Conservation (phyloP, 1,139 yeast genomes). For the Geotrichum cucujoidarum region DNA sequence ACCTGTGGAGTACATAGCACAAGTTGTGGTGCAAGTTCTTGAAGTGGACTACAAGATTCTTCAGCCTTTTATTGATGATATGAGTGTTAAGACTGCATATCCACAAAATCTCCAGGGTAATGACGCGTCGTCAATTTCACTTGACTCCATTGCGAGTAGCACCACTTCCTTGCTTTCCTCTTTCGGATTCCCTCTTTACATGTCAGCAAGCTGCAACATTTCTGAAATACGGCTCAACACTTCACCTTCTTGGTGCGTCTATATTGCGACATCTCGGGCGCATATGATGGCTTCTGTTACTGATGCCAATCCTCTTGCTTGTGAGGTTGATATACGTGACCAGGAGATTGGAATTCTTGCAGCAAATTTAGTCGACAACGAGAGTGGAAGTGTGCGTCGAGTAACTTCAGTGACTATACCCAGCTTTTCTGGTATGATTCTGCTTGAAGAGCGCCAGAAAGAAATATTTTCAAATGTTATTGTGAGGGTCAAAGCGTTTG, state of each 20-base stretch:
- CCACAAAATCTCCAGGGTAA: background rate
- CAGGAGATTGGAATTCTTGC: conserved; percentile 16
- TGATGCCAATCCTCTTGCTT: conserved; percentile 1
- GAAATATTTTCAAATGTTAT: conserved; percentile 6
- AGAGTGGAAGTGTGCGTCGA: conserved; percentile 14
- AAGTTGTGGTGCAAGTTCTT: conserved; percentile 11
- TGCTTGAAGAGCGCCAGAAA: conserved; percentile 6
- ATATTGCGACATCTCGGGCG: conserved; percentile 12
- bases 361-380: conserved; percentile 10
- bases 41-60: conserved; percentile 15
- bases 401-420: conserved; percentile 15
- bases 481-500: conserved; percentile 12
- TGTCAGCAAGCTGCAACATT: conserved; percentile 8
- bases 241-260: conserved; percentile 17
- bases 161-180: background rate
- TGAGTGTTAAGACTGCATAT: background rate
- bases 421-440: conserved; percentile 7
- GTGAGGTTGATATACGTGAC: conserved; percentile 7
- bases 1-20: conserved; percentile 14
- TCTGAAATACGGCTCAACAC: conserved; percentile 15
- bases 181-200: conserved; percentile 9
- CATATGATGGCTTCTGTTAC: conserved; percentile 6
- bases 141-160: background rate
- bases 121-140: background rate
- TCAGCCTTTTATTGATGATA: conserved; percentile 6